These are phyloP conservation scores for Beauveria medogensis DNA, from an alignment of 2,329 filamentous ascomycete species.

Conservation along the genomic window DNA sequence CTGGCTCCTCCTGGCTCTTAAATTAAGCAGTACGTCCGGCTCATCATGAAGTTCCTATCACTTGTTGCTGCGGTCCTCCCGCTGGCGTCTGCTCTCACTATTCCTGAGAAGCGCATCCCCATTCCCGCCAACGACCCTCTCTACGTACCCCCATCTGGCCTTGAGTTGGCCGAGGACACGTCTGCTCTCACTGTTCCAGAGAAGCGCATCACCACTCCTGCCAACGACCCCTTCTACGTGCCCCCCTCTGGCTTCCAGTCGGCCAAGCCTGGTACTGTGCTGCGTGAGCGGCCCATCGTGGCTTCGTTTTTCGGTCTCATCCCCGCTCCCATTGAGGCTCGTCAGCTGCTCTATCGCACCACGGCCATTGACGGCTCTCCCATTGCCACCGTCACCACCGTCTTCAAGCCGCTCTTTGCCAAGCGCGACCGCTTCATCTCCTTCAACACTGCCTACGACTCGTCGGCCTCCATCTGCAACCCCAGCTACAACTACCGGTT, in stretches of 20 bases:
- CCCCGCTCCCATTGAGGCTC: constrained; percentile 2
- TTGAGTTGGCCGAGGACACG: not conserved
- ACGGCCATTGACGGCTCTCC: constrained; percentile 11
- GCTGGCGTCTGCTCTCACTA: not conserved
- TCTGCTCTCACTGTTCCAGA: not conserved
- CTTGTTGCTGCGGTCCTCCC: constrained; percentile 2
- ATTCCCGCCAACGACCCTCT: constrained; percentile 8
- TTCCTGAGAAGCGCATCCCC: constrained; percentile 1
- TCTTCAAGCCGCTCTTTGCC: constrained; percentile 11
- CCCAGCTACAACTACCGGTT: constrained; percentile 11
- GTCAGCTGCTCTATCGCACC: constrained; percentile 12
- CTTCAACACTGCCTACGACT: constrained; percentile 12
- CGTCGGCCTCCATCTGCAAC: constrained; percentile 10
- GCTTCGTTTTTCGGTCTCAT: constrained; percentile 8
- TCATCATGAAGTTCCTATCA: constrained; percentile 6
- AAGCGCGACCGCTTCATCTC: constrained; percentile 11
- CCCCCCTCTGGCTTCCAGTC: constrained; percentile 9
- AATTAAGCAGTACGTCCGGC: not conserved
- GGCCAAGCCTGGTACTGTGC: constrained; percentile 5
- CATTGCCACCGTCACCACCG: constrained; percentile 12
- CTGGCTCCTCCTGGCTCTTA: not conserved
- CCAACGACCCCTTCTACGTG: constrained; percentile 11
- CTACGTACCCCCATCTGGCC: constrained; percentile 5
- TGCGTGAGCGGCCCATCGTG: constrained; percentile 1
- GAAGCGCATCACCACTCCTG: constrained; percentile 1